Evolutionary conservation across 2,329 filamentous ascomycete genomes (phyloP), one percentile per base, ranked within the genome.

Genomic region (Fusarium goolgardi): DNA sequence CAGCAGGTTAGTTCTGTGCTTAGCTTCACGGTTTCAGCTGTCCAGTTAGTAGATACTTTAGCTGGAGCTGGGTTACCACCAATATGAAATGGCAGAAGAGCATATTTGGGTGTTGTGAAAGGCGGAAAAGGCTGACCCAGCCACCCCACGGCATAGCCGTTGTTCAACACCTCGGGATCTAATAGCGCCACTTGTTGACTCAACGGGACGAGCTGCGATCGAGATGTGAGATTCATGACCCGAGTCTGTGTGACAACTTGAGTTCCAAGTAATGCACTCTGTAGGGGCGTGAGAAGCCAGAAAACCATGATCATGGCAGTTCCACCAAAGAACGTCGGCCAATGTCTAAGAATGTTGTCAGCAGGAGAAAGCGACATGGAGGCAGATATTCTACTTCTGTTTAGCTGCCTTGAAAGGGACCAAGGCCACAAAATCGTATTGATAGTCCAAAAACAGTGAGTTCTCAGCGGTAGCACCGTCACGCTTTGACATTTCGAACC

Each of bases 401-500:
- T 66, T 72, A 0, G 72, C 72, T 0, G 80, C 75, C 2, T 63
- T 75, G 7, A 79, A 68, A 0, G 80, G 80, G 0, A 77, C 76
- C 5, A 75, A 52, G 0, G 70, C 78, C 0, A 81, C 67, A 12
- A 82, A 82, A 0, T 79, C 76, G 1, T 74, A 78, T 0, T 86
- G 86, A 37, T 90, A 90, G 0, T 83, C 79, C 0, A 90, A 49
- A 0, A 87, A 75, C 0, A 90, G 18, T 0, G 85, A 87, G 1
- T 84, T 69, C 8, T 78, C 74, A 0, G 79, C 85, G 0, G 67
- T 67, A 0, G 83, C 83, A 0, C 86, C 87, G 0, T 72, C 67
- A 0, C 68, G 16, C 12, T 80, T 83, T 0, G 86, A 88, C 1
- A 90, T 55, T 23, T 89, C 85, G 13, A 87, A 82, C 78, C 84